phyloP scores from a whole-genome alignment of 1,284 basidiomycete genomes.

The Malassezia sp. region DNA sequence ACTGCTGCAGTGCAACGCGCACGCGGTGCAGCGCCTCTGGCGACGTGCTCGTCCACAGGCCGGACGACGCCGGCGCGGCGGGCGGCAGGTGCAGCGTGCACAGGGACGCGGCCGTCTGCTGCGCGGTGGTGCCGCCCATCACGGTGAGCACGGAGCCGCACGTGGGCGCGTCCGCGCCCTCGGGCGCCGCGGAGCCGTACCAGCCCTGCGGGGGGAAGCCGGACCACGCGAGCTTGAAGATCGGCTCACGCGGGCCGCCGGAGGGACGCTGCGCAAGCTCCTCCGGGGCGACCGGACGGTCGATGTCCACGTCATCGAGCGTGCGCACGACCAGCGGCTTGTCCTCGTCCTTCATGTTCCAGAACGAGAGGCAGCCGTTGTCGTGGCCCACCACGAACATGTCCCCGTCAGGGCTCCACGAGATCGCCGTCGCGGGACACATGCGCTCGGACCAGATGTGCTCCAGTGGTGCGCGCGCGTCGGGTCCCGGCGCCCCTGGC shows the following conservation, averaged over 20 bases:
- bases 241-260: conserved; percentile 55
- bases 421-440: conserved; percentile 61
- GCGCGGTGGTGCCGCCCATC: conserved; percentile 56
- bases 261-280: conserved; percentile 1
- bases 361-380: conserved; percentile 80
- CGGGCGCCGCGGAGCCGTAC: conserved; percentile 18
- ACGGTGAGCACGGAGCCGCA: conserved; percentile 53
- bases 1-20: conserved; percentile 18
- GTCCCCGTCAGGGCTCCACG: conserved; percentile 55
- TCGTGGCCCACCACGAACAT: conserved; percentile 58
- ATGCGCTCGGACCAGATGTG: conserved; percentile 57
- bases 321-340: conserved; percentile 63
- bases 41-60: conserved; percentile 47
- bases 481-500: conserved; percentile 47
- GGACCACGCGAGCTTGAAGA: conserved; percentile 75
- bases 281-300: conserved; percentile 19
- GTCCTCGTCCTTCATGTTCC: conserved; percentile 69
- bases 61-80: conserved; percentile 55
- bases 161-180: not conserved
- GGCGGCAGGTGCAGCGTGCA: conserved; percentile 62
- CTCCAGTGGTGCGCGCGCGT: conserved; percentile 50
- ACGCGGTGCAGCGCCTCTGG: conserved; percentile 47
- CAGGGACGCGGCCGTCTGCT: conserved; percentile 57
- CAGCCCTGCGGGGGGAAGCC: conserved; percentile 35
- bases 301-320: conserved; percentile 31